Percentiles rank a stretch among this genome's conserved stretches.
These are phyloP conservation scores for Cyathus striatus DNA, from an alignment of 768 basidiomycete genomes.

Conservation along the genomic window DNA sequence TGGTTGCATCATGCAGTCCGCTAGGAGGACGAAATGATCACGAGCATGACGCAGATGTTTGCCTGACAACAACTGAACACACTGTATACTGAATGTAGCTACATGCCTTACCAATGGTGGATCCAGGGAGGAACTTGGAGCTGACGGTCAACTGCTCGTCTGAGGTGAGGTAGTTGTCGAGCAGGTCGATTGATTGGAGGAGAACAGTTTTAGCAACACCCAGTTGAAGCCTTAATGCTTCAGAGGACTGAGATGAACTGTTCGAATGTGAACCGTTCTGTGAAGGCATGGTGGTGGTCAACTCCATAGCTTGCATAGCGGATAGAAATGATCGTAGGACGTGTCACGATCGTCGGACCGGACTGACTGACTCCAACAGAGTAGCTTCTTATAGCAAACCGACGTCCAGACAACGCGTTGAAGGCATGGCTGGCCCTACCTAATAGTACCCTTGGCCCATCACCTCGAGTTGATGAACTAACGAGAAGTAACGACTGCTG, in stretches of 20 bases:
- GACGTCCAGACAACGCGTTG: neutral
- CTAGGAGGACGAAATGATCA: slow-evolving; percentile 73
- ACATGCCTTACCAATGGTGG: slow-evolving; percentile 65
- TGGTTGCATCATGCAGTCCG: slow-evolving; percentile 43
- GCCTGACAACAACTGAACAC: slow-evolving; percentile 32
- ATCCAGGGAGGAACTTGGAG: slow-evolving; percentile 80
- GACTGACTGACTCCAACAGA: too few relatives aligned
- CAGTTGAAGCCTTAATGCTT: slow-evolving; percentile 47
- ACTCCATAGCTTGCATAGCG: neutral
- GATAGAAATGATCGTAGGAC: neutral
- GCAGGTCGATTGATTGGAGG: slow-evolving; percentile 66
- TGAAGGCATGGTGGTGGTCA: slow-evolving; percentile 19
- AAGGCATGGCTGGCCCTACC: neutral
- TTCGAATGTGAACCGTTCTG: slow-evolving; percentile 2
- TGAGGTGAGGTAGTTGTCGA: slow-evolving; percentile 58
- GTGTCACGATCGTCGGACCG: neutral
- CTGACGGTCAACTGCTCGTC: slow-evolving; percentile 66
- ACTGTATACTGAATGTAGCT: slow-evolving; percentile 2
- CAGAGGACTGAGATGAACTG: slow-evolving; percentile 5
- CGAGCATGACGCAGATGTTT: slow-evolving; percentile 85
- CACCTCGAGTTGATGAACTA: neutral
- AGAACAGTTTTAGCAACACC: slow-evolving; percentile 65
- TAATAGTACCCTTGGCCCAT: neutral
- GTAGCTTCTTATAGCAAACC: neutral
- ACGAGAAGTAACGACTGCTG: neutral